Conservation (phyloP, 2,329 filamentous ascomycete genomes). For the Madurella fahalii region DNA sequence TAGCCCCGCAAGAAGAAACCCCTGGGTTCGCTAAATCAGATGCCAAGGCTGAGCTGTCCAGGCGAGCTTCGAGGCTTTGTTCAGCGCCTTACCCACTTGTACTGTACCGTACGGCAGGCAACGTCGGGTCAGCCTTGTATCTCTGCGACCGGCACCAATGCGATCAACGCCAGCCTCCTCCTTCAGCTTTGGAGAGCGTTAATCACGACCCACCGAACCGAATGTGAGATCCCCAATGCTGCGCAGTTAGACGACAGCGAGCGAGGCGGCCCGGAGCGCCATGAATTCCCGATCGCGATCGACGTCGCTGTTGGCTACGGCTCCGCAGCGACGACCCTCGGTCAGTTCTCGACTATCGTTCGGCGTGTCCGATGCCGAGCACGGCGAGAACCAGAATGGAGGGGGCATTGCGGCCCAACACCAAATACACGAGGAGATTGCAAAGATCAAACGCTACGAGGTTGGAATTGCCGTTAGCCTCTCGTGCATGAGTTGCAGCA, state of each 20-base stretch:
- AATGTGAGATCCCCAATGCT: constrained; percentile 13
- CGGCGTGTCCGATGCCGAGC: constrained; percentile 61
- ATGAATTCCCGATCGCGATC: constrained; percentile 50
- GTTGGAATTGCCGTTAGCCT: constrained; percentile 32
- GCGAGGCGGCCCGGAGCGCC: constrained; percentile 26
- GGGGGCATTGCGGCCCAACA: constrained; percentile 54
- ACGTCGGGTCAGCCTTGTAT: constrained; percentile 19
- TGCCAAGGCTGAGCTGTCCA: not conserved
- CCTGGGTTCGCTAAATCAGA: too few species aligned
- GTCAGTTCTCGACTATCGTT: constrained; percentile 64
- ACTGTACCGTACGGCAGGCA: not conserved
- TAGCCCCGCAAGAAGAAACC: not conserved
- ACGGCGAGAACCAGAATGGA: constrained; percentile 54
- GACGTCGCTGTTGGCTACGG: constrained; percentile 50
- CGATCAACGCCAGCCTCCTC: not conserved
- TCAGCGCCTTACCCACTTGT: not conserved
- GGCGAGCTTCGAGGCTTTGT: not conserved
- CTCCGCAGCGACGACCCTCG: constrained; percentile 46
- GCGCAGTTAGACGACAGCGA: constrained; percentile 32
- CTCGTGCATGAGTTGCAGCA: not conserved
- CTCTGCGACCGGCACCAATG: not conserved
- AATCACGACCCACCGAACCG: not conserved
- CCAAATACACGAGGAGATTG: constrained; percentile 89
- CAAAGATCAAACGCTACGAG: constrained; percentile 96
- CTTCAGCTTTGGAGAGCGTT: not conserved